Evolutionary conservation across 805 yeast species (phyloP), one percentile per base, ranked within the genome.

Genomic region (Brettanomyces custersianus): DNA sequence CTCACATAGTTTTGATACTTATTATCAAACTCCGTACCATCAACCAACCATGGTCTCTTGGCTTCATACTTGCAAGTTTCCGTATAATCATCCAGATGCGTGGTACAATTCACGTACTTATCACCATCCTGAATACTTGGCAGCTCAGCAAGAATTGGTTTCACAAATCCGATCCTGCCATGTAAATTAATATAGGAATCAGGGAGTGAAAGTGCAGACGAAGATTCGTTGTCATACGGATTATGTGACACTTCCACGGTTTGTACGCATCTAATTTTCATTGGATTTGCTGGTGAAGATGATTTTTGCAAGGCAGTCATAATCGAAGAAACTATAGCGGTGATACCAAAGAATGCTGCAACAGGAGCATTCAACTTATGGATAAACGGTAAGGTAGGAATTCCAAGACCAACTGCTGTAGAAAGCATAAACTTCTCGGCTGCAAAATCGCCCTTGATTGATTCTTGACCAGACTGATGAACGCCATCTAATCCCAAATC

Each of bases 221-320:
- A 5, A 17, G 37, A 15, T 10, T 38, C 21, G 15, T 34, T 21
- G 16, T 34, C 29, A 11, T 13, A 11, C 8, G 23, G 9, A 36
- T 35, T 38, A 7, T 35, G 18, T 4, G 34, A 31, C 4, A 44
- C 33, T 43, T 81, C 71, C 35, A 80, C 63, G 2, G 62, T 59
- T 55, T 87, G 88, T 24, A 76, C 59, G 48, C 81, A 80, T 43
- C 88, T 65, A 39, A 84, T 61, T 52, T 85, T 87, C 54, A 85
- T 53, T 4, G 95, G 95, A 23, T 71, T 63, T 4, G 57, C 48
- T 19, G 64, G 61, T 21, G 77, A 71, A 52, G 80, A 84, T n/a
- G 95, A 82, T 3, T 57, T 53, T 12, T 62, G 54, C 16, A 63
- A 43, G n/a, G 61, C 46, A 16, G 76, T 50, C 8, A 59, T 40